Conservation (phyloP, 129 eudicot species). For the Mikania micrantha region DNA sequence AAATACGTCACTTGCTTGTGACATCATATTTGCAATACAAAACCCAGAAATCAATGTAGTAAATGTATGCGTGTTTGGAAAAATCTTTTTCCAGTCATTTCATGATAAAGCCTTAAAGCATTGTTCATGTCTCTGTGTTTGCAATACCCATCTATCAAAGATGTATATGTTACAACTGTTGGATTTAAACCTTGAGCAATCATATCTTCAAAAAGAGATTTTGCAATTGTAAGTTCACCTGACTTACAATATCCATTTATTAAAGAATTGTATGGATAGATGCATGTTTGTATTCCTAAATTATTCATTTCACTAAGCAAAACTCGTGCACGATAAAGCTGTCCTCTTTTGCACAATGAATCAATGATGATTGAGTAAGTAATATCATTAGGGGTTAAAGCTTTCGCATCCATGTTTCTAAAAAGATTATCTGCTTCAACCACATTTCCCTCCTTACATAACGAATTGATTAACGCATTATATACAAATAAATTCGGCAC, state of each 20-base stretch:
- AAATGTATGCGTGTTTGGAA: slow-evolving; percentile 62
- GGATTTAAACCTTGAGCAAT: slow-evolving; percentile 44
- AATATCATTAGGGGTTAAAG: slow-evolving; percentile 57
- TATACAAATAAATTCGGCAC: slow-evolving; percentile 61
- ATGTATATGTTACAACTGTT: slow-evolving; percentile 75
- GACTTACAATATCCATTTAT: slow-evolving; percentile 64
- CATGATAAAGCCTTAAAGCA: slow-evolving; percentile 74
- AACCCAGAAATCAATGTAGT: slow-evolving; percentile 66
- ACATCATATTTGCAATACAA: slow-evolving; percentile 51
- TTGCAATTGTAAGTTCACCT: slow-evolving; percentile 49
- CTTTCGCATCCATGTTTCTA: slow-evolving; percentile 44
- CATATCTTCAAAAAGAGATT: slow-evolving; percentile 45
- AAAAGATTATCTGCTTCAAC: slow-evolving; percentile 58
- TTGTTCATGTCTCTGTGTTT: slow-evolving; percentile 42
- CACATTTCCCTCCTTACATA: slow-evolving; percentile 54
- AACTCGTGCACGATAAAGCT: slow-evolving; percentile 39
- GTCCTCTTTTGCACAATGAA: slow-evolving; percentile 65
- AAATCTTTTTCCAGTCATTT: slow-evolving; percentile 72
- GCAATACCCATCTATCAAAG: slow-evolving; percentile 73
- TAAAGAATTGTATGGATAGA: slow-evolving; percentile 62
- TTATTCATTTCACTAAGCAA: slow-evolving; percentile 52
- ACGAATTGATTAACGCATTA: slow-evolving; percentile 57
- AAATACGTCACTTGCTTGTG: slow-evolving; percentile 59
- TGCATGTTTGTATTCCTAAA: slow-evolving; percentile 42
- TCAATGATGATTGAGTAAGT: slow-evolving; percentile 61